Evolutionary conservation across 2,329 filamentous ascomycete species (phyloP).

Genomic region (Aspergillus unguis): DNA sequence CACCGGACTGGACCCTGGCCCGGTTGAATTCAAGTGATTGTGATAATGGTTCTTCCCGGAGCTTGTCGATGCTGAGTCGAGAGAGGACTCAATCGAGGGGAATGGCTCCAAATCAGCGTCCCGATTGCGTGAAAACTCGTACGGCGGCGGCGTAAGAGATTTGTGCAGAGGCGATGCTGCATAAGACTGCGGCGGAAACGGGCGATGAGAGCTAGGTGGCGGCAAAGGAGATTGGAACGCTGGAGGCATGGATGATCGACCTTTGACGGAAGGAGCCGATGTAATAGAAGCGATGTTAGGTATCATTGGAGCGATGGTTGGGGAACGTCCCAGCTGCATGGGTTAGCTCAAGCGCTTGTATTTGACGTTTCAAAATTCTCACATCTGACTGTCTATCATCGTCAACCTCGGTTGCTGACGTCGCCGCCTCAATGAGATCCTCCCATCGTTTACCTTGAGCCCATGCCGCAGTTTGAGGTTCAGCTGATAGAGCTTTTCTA

Average conservation of each 20-base stretch:
- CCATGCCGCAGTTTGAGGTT: slow-evolving; percentile 70
- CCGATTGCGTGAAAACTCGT: slow-evolving; percentile 50
- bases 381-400: slow-evolving; percentile 78
- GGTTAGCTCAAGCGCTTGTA: not conserved
- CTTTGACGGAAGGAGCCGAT: slow-evolving; percentile 41
- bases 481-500: slow-evolving; percentile 80
- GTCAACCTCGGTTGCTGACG: slow-evolving; percentile 85
- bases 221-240: slow-evolving; percentile 50
- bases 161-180: slow-evolving; percentile 89
- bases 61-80: slow-evolving; percentile 50
- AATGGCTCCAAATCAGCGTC: slow-evolving; percentile 71
- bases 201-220: slow-evolving; percentile 37
- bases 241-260: slow-evolving; percentile 61
- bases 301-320: slow-evolving; percentile 39
- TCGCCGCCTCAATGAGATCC: slow-evolving; percentile 90
- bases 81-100: slow-evolving; percentile 81
- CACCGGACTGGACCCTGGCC: slow-evolving; percentile 60
- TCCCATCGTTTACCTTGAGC: slow-evolving; percentile 88
- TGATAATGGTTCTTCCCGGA: slow-evolving; percentile 68
- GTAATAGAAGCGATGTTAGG: slow-evolving; percentile 39
- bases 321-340: slow-evolving; percentile 37
- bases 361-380: slow-evolving; percentile 44
- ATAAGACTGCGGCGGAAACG: slow-evolving; percentile 55
- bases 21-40: slow-evolving; percentile 61
- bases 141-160: slow-evolving; percentile 78